Percentiles rank a stretch among this genome's conserved stretches.
Evolutionary conservation across 2,329 filamentous ascomycete species (phyloP).

Genomic region (Alternaria novae-zelandiae): DNA sequence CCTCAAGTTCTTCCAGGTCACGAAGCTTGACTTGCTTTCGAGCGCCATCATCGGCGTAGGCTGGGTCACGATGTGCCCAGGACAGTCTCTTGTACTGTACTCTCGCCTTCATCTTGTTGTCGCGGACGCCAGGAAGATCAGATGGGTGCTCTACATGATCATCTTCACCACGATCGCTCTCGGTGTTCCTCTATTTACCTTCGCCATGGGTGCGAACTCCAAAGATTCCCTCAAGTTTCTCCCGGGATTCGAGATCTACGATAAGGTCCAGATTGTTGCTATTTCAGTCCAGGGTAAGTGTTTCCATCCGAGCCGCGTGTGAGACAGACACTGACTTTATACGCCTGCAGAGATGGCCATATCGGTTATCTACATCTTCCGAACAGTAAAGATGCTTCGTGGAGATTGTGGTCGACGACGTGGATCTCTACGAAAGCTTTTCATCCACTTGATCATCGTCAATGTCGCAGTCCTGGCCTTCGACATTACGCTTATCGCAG

Average conservation of each 20-base stretch:
- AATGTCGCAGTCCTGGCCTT: constrained; percentile 49
- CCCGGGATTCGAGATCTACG: constrained; percentile 41
- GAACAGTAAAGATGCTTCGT: constrained; percentile 13
- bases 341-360: constrained; percentile 27
- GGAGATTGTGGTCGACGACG: constrained; percentile 8
- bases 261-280: constrained; percentile 46
- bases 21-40: constrained; percentile 23
- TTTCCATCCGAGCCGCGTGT: not conserved
- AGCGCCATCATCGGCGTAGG: constrained; percentile 31
- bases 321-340: not conserved
- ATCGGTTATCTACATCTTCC: constrained; percentile 22
- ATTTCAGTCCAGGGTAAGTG: constrained; percentile 38
- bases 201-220: constrained; percentile 59
- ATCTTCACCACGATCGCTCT: constrained; percentile 56
- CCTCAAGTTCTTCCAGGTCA: constrained; percentile 43
- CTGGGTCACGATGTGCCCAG: constrained; percentile 65
- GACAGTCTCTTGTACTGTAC: constrained; percentile 65
- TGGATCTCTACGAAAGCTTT: constrained; percentile 6
- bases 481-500: constrained; percentile 47
- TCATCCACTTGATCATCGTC: constrained; percentile 40
- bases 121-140: constrained; percentile 44
- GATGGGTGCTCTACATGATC: constrained; percentile 62
- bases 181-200: constrained; percentile 47
- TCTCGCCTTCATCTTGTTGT: constrained; percentile 65
- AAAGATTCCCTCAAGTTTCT: constrained; percentile 34